Evolutionary conservation across 2,329 filamentous ascomycete species (phyloP), one percentile per base, ranked within the genome.

Genomic region (Albophoma yamanashiensis): DNA sequence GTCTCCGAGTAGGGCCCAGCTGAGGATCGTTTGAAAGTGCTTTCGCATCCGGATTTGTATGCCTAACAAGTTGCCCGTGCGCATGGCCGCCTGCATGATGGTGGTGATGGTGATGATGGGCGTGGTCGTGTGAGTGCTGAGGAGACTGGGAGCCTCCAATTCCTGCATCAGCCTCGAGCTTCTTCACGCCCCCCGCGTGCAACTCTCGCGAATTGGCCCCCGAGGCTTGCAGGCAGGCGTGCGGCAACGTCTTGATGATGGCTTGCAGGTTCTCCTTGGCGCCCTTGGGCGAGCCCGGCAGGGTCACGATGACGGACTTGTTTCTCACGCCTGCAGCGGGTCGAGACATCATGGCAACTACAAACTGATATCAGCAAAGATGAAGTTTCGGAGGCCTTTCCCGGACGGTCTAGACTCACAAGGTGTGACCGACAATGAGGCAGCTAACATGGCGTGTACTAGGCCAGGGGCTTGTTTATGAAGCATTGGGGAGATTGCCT

Each of bases 261-360:
- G 92, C 87, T 69, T 94, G 86, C 0, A 99, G 82, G 69, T 97
- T 99, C 76, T 99, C 94, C 68, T 86, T 90, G 11, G 94, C 94
- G 1, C 92, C 94, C 72, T 97, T 97, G 0, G 94, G 94, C 0
- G 93, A 97, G 1, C 94, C 94, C 0, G 94, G 94, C 4, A 99
- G 78, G 0, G 94, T 99, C 63, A 97, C 76, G 31, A 99, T 89
- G 58, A 99, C 74, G 0, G 91, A 88, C 62, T 85, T 86, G 63
- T 93, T 87, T 39, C 94, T 82, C 3, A 96, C 86, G 3, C 94
- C 94, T 27, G 94, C 94, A 15, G 95, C 89, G 5, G 94, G 94
- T 55, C 94, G 85, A 58, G 94, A 90, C 94, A 99, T 99, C 78
- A 96, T 88, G 53, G 94, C 94, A 75, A 99, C 92, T 96, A 60